Percentiles rank a stretch among this genome's conserved stretches.
Conservation (phyloP, 1,139 yeast genomes). For the Candida tunisiensis region DNA sequence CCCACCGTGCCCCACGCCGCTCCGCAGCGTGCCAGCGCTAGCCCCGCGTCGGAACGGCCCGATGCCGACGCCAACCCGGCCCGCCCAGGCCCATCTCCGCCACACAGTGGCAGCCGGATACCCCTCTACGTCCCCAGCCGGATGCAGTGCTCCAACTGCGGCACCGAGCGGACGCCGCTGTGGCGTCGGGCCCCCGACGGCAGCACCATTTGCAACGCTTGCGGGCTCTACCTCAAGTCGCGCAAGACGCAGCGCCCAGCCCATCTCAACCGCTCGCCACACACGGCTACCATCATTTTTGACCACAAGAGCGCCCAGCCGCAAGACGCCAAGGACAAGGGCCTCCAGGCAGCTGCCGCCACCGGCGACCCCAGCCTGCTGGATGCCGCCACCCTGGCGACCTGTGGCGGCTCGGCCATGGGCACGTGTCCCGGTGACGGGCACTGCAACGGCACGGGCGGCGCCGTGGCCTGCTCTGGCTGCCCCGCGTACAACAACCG, state of each 20-base stretch:
- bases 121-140: slow-evolving; percentile 21
- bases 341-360: slow-evolving; percentile 3
- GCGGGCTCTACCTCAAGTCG: slow-evolving; percentile 35
- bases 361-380: slow-evolving; percentile 1
- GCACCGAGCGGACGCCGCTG: slow-evolving; percentile 50
- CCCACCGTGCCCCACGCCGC: no score
- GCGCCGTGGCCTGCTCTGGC: slow-evolving; percentile 61
- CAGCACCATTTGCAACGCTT: slow-evolving; percentile 53
- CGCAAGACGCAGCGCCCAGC: slow-evolving; percentile 30
- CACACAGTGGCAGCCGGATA: no score
- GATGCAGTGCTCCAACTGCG: slow-evolving; percentile 53
- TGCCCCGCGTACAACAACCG: slow-evolving; percentile 75
- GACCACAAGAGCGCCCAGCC: neutral
- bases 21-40: no score
- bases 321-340: neutral
- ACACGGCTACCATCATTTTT: slow-evolving; percentile 3
- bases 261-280: slow-evolving; percentile 52
- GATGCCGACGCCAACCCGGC: no score
- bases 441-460: slow-evolving; percentile 77
- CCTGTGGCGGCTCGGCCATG: neutral
- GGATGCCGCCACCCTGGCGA: neutral
- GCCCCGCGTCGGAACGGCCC: no score
- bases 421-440: slow-evolving; percentile 80
- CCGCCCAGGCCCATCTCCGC: no score
- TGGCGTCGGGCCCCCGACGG: slow-evolving; percentile 60